Evolutionary conservation across 2,329 filamentous ascomycete species (phyloP), one percentile per base, ranked within the genome.

Genomic region (Colletotrichum shisoi): DNA sequence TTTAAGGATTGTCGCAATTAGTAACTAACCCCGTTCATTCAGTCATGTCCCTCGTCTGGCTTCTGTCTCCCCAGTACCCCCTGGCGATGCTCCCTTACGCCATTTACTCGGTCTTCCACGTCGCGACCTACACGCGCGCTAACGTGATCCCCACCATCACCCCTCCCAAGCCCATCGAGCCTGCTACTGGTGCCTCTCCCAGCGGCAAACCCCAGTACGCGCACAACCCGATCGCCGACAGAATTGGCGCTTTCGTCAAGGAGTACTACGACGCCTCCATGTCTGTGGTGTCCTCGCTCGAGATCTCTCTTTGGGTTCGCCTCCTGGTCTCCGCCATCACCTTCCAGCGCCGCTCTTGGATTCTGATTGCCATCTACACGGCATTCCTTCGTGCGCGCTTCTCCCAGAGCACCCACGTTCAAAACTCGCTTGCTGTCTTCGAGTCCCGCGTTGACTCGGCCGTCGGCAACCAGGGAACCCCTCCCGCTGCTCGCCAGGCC

Each of bases 41-140:
- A 96, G 94, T 88, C 74, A 94, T 98, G 91, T 93, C 94, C 63
- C 85, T 98, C 70, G 87, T 98, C 74, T 99, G 95, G 95, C 91
- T 99, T 74, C 90, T 94, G 80, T 89, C 90, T 69, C 91, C 92
- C 73, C 94, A 97, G 82, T 91, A 96, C 74, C 89, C 93, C 44
- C 85, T 97, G 73, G 95, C 95, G 63, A 87, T 99, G 74, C 87
- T 97, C 63, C 95, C 95, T 34, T 99, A 97, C 83, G 90, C 89
- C 73, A 92, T 99, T 80, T 99, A 98, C 87, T 98, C 94, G 67
- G 81, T 98, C 80, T 99, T 99, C 89, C 95, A 99, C 82, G 93
- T 98, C 73, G 92, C 94, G 69, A 98, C 95, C 71, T 99, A 99
- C 82, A 92, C 91, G 71, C 93, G 95, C 79, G 91, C 91, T 78